These are phyloP conservation scores for Termitomyces sp. DNA, from an alignment of 1,284 basidiomycete species.

Conservation along the genomic window DNA sequence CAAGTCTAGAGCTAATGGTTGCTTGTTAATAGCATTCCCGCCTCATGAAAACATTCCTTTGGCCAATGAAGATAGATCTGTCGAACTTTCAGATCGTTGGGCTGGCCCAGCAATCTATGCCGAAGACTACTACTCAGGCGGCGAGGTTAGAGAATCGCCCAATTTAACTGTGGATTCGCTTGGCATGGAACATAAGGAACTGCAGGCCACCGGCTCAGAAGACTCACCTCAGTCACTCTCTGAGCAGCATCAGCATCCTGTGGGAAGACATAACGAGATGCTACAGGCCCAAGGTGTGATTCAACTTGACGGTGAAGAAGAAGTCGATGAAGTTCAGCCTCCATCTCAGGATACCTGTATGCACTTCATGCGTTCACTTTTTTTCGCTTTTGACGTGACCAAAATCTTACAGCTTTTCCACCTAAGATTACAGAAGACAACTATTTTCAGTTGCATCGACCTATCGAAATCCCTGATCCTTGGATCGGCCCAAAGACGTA, in stretches of 20 bases:
- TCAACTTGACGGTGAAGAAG: slow-evolving; percentile 12
- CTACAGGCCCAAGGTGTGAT: background rate
- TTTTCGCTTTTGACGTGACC: background rate
- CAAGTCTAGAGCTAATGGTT: background rate
- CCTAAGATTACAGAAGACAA: slow-evolving; percentile 7
- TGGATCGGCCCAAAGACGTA: slow-evolving; percentile 45
- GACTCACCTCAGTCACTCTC: background rate
- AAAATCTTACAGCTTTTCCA: slow-evolving; percentile 23
- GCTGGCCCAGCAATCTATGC: slow-evolving; percentile 43
- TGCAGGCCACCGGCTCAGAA: background rate
- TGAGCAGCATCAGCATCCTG: background rate
- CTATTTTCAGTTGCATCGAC: background rate
- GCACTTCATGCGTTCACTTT: slow-evolving; percentile 1
- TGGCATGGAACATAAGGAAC: slow-evolving; percentile 17
- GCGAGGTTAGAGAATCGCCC: slow-evolving; percentile 23
- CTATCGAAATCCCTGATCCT: slow-evolving; percentile 39
- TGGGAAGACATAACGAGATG: background rate
- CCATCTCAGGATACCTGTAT: slow-evolving; percentile 22
- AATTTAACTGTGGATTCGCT: slow-evolving; percentile 21
- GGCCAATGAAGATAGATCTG: slow-evolving; percentile 3
- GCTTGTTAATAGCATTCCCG: slow-evolving; percentile 24
- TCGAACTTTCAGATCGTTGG: slow-evolving; percentile 48
- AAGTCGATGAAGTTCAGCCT: slow-evolving; percentile 18
- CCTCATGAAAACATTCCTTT: slow-evolving; percentile 7
- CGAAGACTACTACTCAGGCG: slow-evolving; percentile 45